Base-by-base conservation (phyloP, 768 basidiomycete species). In the Arthromyces matolae region DNA sequence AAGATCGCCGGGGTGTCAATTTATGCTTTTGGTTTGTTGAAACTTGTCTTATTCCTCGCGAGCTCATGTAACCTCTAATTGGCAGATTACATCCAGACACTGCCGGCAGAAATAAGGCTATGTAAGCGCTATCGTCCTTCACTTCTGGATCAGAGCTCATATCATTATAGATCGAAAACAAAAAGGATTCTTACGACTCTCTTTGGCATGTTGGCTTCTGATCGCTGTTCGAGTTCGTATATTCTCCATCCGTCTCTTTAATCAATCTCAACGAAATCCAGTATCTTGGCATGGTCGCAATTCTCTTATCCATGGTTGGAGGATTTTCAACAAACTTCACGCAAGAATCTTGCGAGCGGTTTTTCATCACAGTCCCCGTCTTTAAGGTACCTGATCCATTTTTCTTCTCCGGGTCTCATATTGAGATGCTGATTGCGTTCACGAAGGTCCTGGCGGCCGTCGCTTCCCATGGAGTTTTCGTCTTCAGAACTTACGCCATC, bases 401-500 rank as follows among this genome's bases (percentile, higher is more conserved):
- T n/a, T n/a, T n/a, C n/a, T n/a, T n/a, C n/a, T n/a, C n/a, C n/a
- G n/a, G n/a, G n/a, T n/a, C 27, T 24, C 23, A 32, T 14, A 2
- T 7, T 22, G 5, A 2, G 13, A n/a, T 7, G 14, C 10, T 28
- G 8, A 14, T 6, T 34, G n/a, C 24, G 14, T 23, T 24, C n/a
- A 20, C 8, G 6, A 16, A 57, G 56, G 57, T 58, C 27, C 37
- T 58, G 38, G 57, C 51, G n/a, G 57, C 54, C 13, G 51, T 58
- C 12, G 57, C 57, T 18, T 58, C 57, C 13, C 57, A 58, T 25
- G 51, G 45, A 6, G 57, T 58, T 13, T 58, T 58, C 18, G 51
- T 58, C 19, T 58, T 55, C 34, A 52, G 57, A 44, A 58, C 57
- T 8, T 58, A 58, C 20, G 57, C 57, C 22, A 55, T 58, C 12